Evolutionary conservation across 805 yeast genomes (phyloP).

Genomic region (Pichia thaimueangensis): DNA sequence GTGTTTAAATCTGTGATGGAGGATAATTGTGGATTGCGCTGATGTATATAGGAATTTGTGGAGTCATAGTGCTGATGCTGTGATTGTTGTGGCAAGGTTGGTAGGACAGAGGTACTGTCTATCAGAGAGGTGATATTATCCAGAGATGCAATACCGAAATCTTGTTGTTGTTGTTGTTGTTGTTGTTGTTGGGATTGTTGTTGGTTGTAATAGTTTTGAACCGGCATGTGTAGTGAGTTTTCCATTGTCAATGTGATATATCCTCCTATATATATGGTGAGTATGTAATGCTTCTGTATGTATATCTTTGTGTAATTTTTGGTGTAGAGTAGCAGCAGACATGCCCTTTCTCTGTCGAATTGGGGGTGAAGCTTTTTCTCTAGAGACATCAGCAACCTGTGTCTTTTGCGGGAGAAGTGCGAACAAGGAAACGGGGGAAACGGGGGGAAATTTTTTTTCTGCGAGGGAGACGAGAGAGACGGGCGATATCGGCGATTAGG

Average conservation of each 20-base stretch:
- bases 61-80: background rate
- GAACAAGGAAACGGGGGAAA: background rate
- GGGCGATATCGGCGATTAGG: too few species aligned
- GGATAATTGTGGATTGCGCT: background rate
- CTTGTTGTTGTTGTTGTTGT: background rate
- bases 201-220: slow-evolving; percentile 7
- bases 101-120: background rate
- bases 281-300: too few species aligned
- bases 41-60: background rate
- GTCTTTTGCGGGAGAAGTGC: background rate
- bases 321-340: too few species aligned
- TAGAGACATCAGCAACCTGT: background rate
- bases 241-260: slow-evolving; percentile 3
- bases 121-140: slow-evolving; percentile 7
- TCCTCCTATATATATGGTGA: too few species aligned
- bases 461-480: too few species aligned
- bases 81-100: background rate
- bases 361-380: background rate
- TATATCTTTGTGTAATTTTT: too few species aligned
- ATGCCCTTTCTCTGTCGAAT: background rate
- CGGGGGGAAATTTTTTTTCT: too few species aligned
- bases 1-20: background rate
- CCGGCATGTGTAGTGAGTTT: slow-evolving; percentile 8
- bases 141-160: background rate
- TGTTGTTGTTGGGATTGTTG: slow-evolving; percentile 2